phyloP scores from a whole-genome alignment of 208 protist genomes.

The Trypanosoma boissoni region DNA sequence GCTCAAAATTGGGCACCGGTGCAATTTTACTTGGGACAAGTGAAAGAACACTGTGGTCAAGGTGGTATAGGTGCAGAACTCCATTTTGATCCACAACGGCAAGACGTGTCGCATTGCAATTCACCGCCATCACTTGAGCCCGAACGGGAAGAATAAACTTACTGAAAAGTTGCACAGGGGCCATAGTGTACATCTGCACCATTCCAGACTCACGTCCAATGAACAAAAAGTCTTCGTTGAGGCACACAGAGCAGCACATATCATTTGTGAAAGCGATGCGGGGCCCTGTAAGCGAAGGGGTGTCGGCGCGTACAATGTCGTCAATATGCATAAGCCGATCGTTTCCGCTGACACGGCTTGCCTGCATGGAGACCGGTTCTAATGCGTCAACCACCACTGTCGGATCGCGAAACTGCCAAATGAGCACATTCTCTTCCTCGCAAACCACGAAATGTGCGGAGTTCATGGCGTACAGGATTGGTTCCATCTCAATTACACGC shows the following conservation, averaged over 20 bases:
- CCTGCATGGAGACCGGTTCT: slow-evolving; percentile 83
- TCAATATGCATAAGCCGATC: slow-evolving; percentile 92
- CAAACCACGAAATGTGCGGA: slow-evolving; percentile 89
- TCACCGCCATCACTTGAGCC: slow-evolving; percentile 82
- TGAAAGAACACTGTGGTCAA: slow-evolving; percentile 57
- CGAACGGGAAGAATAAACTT: slow-evolving; percentile 77
- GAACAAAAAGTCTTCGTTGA: slow-evolving; percentile 80
- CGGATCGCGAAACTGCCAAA: slow-evolving; percentile 95
- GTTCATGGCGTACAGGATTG: slow-evolving; percentile 88
- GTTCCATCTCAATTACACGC: slow-evolving; percentile 91
- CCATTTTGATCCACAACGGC: slow-evolving; percentile 91
- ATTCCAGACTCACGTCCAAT: slow-evolving; percentile 89
- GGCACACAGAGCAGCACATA: slow-evolving; percentile 86
- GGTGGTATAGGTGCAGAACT: slow-evolving; percentile 57
- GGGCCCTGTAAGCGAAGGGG: slow-evolving; percentile 34
- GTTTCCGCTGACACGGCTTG: slow-evolving; percentile 51
- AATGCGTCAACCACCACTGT: slow-evolving; percentile 64
- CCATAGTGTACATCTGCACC: slow-evolving; percentile 87
- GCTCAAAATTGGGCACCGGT: slow-evolving; percentile 73
- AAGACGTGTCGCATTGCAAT: slow-evolving; percentile 90
- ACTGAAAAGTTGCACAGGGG: slow-evolving; percentile 76
- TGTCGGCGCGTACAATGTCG: slow-evolving; percentile 79
- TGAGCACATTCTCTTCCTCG: slow-evolving; percentile 88
- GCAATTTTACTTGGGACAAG: slow-evolving; percentile 61
- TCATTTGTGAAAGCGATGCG: slow-evolving; percentile 87